Base-by-base conservation (phyloP, 805 yeast genomes). In the Ogataea trehalophila region DNA sequence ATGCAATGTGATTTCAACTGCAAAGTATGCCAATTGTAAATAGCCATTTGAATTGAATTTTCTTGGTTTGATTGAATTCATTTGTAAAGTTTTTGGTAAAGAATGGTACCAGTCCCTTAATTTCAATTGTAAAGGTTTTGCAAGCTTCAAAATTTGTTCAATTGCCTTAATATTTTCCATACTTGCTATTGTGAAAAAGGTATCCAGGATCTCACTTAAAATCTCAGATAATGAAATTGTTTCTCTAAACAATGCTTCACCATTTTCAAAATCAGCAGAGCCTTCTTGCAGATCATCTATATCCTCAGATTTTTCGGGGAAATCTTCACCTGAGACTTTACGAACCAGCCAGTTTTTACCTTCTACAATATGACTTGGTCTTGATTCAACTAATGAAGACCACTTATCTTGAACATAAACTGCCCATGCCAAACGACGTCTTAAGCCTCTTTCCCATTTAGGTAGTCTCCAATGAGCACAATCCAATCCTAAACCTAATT, bases 391-490 rank as follows among this genome's bases (percentile, higher is more conserved):
- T 42, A 91, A 68, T 1, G 96, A 73, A 9, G 85, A 75, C 98
- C 98, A 92, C 62, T 91, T 89, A 60, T 90, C 97, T 64, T 90
- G 95, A 44, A 86, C 72, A 73, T 81, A 92, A 1, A 90, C 94
- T 0, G 97, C 97, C 98, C 99, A 92, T 0, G 97, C 96, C 42
- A 92, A 68, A 49, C 98, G 73, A 56, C 88, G 79, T 44, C 99
- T 74, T 42, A 92, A 68, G 6, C 95, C 95, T 43, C 95, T 74
- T 61, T 92, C 99, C 98, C 98, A 94, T 57, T 85, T 83, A 0
- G 98, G 98, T 34, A 92, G 68, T 58, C 86, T 83, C 99, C 99
- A 92, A 53, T 77, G 79, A 48, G 85, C 81, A 59, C 97, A 91
- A 60, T 91, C 92, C n/a, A 88, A 72, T 0, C 96, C 96, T 11